phyloP scores from a whole-genome alignment of 441 rosid genomes.

The Macaranga tanarius region DNA sequence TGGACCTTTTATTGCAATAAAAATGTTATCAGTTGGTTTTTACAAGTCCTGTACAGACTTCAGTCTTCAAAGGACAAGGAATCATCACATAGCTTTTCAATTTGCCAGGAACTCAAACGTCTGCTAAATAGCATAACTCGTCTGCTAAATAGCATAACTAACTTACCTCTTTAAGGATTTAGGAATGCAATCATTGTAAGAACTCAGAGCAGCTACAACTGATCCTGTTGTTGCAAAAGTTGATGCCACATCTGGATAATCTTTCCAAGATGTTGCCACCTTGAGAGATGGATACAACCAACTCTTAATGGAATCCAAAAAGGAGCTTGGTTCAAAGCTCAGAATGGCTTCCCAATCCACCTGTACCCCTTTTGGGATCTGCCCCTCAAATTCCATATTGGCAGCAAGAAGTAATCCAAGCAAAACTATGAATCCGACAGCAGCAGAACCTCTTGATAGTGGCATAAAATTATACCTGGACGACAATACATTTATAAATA shows the following conservation, averaged over 20 bases:
- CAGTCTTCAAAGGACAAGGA: not conserved
- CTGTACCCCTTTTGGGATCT: conserved; percentile 74
- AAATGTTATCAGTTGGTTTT: too few species aligned
- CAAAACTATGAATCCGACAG: conserved; percentile 76
- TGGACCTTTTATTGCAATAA: not conserved
- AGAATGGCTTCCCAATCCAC: conserved; percentile 98
- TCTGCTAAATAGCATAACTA: not conserved
- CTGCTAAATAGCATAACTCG: not conserved
- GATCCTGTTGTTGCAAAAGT: conserved; percentile 81
- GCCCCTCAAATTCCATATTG: conserved; percentile 80
- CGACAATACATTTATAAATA: conserved; percentile 12
- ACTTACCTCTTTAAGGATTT: conserved; percentile 35
- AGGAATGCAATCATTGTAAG: conserved; percentile 53
- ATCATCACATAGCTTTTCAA: not conserved
- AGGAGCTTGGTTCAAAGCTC: conserved; percentile 56
- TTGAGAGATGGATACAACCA: conserved; percentile 83
- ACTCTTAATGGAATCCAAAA: conserved; percentile 59
- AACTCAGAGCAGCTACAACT: conserved; percentile 79
- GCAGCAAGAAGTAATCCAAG: conserved; percentile 90
- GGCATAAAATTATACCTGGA: conserved; percentile 98
- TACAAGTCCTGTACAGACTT: not conserved
- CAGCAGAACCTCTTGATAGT: conserved; percentile 92
- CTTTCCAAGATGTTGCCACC: conserved; percentile 80
- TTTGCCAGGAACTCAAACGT: not conserved
- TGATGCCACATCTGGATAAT: conserved; percentile 71